Conservation (phyloP, 2,329 filamentous ascomycete species). For the Knufia fluminis region DNA sequence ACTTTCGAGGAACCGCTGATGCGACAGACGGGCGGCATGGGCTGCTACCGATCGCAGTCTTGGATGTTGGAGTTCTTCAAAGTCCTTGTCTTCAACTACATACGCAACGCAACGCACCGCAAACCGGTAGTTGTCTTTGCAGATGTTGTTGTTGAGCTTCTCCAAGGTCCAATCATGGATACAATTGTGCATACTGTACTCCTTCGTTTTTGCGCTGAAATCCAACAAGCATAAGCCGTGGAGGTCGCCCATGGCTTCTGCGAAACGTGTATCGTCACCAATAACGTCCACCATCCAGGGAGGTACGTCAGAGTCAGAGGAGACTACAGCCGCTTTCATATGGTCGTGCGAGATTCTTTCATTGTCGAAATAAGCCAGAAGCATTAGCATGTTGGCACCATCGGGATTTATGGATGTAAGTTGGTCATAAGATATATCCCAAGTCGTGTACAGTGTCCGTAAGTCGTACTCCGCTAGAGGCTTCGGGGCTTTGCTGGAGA, state of each 20-base stretch:
- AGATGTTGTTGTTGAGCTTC: not conserved
- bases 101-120: not conserved
- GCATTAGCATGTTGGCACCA: conserved; percentile 30
- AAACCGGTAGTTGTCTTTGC: not conserved
- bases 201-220: not conserved
- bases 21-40: too few species aligned
- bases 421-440: conserved; percentile 8
- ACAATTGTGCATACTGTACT: conserved; percentile 5
- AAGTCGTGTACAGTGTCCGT: conserved; percentile 6
- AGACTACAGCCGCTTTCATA: conserved; percentile 20
- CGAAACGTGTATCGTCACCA: conserved; percentile 3
- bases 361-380: conserved; percentile 37
- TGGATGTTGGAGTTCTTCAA: too few species aligned
- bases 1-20: too few species aligned
- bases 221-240: conserved; percentile 5
- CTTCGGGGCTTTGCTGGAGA: not conserved
- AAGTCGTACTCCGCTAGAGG: conserved; percentile 2
- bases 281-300: conserved; percentile 3
- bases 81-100: too few species aligned
- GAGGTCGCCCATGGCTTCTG: not conserved
- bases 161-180: conserved; percentile 6
- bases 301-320: not conserved
- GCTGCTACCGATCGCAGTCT: too few species aligned
- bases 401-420: conserved; percentile 6
- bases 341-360: conserved; percentile 39